These are phyloP conservation scores for Chalaropsis ovoidea DNA, from an alignment of 2,329 filamentous ascomycete genomes.

Conservation along the genomic window DNA sequence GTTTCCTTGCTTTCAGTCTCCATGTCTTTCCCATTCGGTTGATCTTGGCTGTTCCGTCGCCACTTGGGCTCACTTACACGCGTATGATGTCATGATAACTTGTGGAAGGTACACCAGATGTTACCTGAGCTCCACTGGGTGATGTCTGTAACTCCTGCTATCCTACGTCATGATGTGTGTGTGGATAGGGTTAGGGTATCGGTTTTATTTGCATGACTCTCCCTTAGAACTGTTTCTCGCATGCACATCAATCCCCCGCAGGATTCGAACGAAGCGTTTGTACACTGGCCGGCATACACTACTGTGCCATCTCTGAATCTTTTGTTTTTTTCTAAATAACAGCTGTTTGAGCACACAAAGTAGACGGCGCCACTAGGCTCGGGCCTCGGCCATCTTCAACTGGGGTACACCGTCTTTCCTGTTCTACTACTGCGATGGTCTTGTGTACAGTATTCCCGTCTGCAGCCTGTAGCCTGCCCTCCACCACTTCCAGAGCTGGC, in stretches of 20 bases:
- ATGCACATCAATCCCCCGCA: too few relatives aligned
- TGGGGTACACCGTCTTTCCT: neutral
- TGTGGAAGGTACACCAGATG: neutral
- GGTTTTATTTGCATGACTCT: neutral
- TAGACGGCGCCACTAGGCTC: neutral
- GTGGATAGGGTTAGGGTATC: neutral
- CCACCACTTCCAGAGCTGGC: neutral
- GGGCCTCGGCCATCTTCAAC: neutral
- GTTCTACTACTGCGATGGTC: neutral
- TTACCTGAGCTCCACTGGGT: neutral
- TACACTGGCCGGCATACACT: too few relatives aligned
- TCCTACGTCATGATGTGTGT: neutral
- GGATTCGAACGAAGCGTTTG: too few relatives aligned
- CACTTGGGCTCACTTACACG: neutral
- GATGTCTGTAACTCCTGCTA: neutral
- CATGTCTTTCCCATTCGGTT: neutral
- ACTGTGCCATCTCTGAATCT: too few relatives aligned
- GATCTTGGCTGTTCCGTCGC: neutral
- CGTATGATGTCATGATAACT: neutral
- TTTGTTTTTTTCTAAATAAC: too few relatives aligned
- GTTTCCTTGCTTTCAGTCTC: neutral
- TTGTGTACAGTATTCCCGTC: neutral
- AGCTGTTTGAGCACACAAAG: too few relatives aligned
- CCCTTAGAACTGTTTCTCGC: too few relatives aligned
- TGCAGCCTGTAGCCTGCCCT: neutral